These are phyloP conservation scores for Wickerhamomyces alni DNA, from an alignment of 805 yeast species.

Conservation along the genomic window DNA sequence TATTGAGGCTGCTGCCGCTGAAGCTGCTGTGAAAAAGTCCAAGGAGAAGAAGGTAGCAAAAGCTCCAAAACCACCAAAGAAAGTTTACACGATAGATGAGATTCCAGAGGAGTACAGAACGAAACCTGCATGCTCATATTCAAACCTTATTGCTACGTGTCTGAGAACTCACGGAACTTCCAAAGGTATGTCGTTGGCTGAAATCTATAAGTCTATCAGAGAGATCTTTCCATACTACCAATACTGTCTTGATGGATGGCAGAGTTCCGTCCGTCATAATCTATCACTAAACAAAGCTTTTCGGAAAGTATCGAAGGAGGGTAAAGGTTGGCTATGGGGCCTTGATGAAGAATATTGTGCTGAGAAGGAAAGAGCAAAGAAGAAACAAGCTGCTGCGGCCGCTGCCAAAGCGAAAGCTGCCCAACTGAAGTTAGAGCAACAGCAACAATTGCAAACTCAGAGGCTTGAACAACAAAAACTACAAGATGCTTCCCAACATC, in stretches of 20 bases:
- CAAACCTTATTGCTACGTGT: slow-evolving; percentile 75
- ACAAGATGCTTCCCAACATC: background rate
- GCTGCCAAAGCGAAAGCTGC: slow-evolving; percentile 55
- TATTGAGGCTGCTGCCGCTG: slow-evolving; percentile 37
- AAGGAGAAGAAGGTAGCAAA: slow-evolving; percentile 44
- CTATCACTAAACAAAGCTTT: slow-evolving; percentile 82
- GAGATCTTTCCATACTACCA: slow-evolving; percentile 86
- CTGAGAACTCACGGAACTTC: slow-evolving; percentile 59
- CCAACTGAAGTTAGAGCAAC: slow-evolving; percentile 38
- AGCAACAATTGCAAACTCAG: slow-evolving; percentile 10
- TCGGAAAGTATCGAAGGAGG: slow-evolving; percentile 72
- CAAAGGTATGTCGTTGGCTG: slow-evolving; percentile 75
- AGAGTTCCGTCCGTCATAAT: slow-evolving; percentile 87
- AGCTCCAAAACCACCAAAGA: slow-evolving; percentile 49
- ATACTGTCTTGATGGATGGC: slow-evolving; percentile 98
- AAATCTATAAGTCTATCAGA: slow-evolving; percentile 80
- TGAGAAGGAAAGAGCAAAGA: slow-evolving; percentile 73
- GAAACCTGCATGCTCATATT: slow-evolving; percentile 80
- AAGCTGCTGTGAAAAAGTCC: slow-evolving; percentile 28
- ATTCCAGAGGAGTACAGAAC: slow-evolving; percentile 83
- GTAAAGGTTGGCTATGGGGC: slow-evolving; percentile 95
- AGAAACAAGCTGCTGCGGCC: slow-evolving; percentile 59
- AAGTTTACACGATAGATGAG: slow-evolving; percentile 70
- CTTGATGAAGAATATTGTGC: slow-evolving; percentile 79
- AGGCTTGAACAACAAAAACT: slow-evolving; percentile 23